Evolutionary conservation across 2,329 filamentous ascomycete species (phyloP).

Genomic region (Mycogone perniciosa): DNA sequence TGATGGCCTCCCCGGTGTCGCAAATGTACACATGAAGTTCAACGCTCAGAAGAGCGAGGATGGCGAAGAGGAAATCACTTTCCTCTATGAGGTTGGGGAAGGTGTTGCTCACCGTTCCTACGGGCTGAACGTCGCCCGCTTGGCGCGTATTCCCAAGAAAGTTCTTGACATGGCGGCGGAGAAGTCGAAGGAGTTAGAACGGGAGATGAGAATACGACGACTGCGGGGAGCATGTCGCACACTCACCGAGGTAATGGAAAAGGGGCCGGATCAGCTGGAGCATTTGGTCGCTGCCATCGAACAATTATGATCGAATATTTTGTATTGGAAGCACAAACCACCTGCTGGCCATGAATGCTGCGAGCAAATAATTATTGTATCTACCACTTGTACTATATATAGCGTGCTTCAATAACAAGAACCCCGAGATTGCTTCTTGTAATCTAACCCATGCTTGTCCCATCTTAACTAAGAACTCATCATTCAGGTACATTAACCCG

Average conservation of each 20-base stretch:
- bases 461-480: no score
- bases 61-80: slow-evolving; percentile 75
- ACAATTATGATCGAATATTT: slow-evolving; percentile 40
- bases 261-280: slow-evolving; percentile 39
- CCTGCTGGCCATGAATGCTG: not conserved
- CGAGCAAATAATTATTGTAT: slow-evolving; percentile 4
- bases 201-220: slow-evolving; percentile 58
- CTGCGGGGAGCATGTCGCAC: slow-evolving; percentile 44
- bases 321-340: not conserved
- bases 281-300: slow-evolving; percentile 52
- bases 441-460: not conserved
- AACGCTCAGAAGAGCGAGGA: slow-evolving; percentile 36
- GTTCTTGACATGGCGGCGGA: slow-evolving; percentile 73
- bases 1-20: slow-evolving; percentile 61
- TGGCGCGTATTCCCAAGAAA: slow-evolving; percentile 72
- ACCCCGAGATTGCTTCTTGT: slow-evolving; percentile 8
- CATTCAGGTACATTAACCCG: no score
- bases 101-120: slow-evolving; percentile 93
- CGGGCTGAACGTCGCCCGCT: slow-evolving; percentile 82
- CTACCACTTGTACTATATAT: slow-evolving; percentile 9
- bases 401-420: slow-evolving; percentile 3
- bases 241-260: slow-evolving; percentile 36
- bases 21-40: slow-evolving; percentile 94
- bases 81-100: slow-evolving; percentile 85
- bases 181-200: slow-evolving; percentile 77